Conservation (phyloP, 1,284 basidiomycete genomes). For the Butyriboletus appendiculatus region DNA sequence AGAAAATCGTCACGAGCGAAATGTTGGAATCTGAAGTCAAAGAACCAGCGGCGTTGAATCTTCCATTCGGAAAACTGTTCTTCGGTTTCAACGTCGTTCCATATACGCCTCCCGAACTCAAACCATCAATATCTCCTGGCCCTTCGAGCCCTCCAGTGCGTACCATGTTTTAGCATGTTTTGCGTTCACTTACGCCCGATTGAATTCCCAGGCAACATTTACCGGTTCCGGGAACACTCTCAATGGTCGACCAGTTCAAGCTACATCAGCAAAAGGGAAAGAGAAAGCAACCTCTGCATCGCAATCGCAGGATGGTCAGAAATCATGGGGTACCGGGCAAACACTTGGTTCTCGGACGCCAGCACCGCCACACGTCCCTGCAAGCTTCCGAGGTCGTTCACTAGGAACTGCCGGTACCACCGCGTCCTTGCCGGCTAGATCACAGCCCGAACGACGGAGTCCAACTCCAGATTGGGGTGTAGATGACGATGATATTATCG, state of each 20-base stretch:
- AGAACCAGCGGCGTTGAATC: slow-evolving; percentile 87
- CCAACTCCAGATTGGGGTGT: slow-evolving; percentile 78
- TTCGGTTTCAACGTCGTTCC: slow-evolving; percentile 85
- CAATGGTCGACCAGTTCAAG: slow-evolving; percentile 43
- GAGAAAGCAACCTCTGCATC: slow-evolving; percentile 45
- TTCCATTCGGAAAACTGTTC: slow-evolving; percentile 93
- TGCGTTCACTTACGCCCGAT: neutral
- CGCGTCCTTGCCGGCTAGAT: slow-evolving; percentile 42
- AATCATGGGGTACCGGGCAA: slow-evolving; percentile 60
- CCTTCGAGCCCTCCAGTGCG: slow-evolving; percentile 31
- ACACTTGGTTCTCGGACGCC: slow-evolving; percentile 48
- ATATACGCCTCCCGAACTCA: slow-evolving; percentile 56
- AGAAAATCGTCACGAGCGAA: slow-evolving; percentile 83
- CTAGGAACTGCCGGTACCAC: slow-evolving; percentile 58
- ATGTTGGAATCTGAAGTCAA: slow-evolving; percentile 75
- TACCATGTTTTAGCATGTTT: slow-evolving; percentile 8
- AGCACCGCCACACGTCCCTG: slow-evolving; percentile 38
- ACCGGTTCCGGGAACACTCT: slow-evolving; percentile 54
- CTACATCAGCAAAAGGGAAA: slow-evolving; percentile 50
- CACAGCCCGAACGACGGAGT: slow-evolving; percentile 47
- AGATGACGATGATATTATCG: slow-evolving; percentile 72
- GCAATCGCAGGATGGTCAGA: slow-evolving; percentile 27
- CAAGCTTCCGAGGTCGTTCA: slow-evolving; percentile 37
- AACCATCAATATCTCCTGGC: slow-evolving; percentile 30
- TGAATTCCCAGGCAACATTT: slow-evolving; percentile 41